Conservation (phyloP, 2,329 filamentous ascomycete genomes). For the Cladosporium halotolerans region DNA sequence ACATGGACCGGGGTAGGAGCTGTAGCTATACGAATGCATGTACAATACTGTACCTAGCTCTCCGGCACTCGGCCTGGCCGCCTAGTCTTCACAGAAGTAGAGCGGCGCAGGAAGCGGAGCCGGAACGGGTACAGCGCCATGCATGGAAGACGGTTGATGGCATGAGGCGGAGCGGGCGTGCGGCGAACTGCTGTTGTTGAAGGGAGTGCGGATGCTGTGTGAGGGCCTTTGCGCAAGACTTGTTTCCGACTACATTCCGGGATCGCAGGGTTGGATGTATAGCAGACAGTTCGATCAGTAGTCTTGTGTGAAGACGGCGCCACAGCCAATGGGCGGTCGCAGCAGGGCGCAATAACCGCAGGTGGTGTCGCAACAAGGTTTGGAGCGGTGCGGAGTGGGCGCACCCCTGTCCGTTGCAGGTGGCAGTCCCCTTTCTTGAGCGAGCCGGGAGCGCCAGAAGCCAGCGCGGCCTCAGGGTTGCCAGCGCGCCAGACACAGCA, state of each 20-base stretch:
- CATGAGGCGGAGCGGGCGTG: background rate
- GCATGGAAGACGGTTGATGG: background rate
- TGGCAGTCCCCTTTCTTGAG: constrained; percentile 1
- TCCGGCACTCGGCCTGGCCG: background rate
- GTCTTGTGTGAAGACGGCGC: background rate
- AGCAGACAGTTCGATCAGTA: background rate
- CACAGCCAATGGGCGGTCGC: background rate
- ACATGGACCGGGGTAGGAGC: too few relatives aligned
- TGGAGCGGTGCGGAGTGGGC: background rate
- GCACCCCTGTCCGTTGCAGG: background rate
- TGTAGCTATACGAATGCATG: background rate
- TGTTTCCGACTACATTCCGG: background rate
- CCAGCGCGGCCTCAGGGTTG: background rate
- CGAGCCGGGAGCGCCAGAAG: too few relatives aligned
- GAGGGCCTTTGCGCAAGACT: too few relatives aligned
- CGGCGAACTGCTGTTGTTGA: background rate
- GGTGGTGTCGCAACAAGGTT: background rate
- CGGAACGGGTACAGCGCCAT: background rate
- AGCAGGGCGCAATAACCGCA: background rate
- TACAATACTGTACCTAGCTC: background rate
- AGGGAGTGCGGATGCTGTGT: background rate
- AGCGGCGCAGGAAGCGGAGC: background rate
- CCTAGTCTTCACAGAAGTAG: background rate
- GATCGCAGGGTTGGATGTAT: too few relatives aligned
- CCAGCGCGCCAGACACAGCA: constrained; percentile 1